A percentile compares a stretch with the other conserved stretches of the same genome.
These are phyloP conservation scores for Colletotrichum sidae DNA, from an alignment of 2,329 filamentous ascomycete genomes.

Conservation along the genomic window DNA sequence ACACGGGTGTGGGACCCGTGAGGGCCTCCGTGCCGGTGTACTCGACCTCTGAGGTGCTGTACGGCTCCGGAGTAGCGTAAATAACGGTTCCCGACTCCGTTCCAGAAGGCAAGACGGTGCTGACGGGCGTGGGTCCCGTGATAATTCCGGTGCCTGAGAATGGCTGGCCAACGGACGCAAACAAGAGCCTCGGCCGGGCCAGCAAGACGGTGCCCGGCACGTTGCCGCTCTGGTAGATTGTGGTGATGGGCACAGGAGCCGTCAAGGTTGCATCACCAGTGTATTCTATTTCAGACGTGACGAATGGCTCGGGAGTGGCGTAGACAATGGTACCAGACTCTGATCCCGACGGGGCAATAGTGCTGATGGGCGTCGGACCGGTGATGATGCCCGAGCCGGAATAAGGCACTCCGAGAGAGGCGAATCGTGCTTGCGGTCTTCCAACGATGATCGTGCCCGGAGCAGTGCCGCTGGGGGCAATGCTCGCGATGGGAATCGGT, in stretches of 20 bases:
- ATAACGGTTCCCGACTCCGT: constrained; percentile 27
- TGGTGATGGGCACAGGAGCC: constrained; percentile 5
- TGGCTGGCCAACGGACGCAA: background rate
- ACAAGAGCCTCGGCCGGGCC: constrained; percentile 3
- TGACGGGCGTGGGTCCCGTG: constrained; percentile 9
- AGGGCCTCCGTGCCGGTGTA: constrained; percentile 12
- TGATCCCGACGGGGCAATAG: background rate
- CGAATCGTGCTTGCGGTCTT: background rate
- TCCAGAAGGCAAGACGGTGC: background rate
- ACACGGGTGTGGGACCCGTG: constrained; percentile 8
- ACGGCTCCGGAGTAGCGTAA: constrained; percentile 19
- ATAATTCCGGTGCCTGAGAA: constrained; percentile 15
- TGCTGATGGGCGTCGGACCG: constrained; percentile 6
- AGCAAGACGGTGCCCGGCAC: constrained; percentile 24
- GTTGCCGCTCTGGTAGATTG: constrained; percentile 17
- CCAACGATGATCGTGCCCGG: constrained; percentile 24
- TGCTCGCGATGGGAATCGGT: constrained; percentile 16
- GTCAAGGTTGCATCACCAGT: background rate
- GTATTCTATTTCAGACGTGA: constrained; percentile 9
- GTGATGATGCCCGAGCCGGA: constrained; percentile 20
- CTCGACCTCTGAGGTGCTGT: constrained; percentile 17
- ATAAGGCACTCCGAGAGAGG: background rate
- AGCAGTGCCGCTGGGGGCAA: constrained; percentile 21
- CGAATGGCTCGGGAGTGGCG: constrained; percentile 1
- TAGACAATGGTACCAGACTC: constrained; percentile 1